Evolutionary conservation across 139 green algal genomes (phyloP).

Genomic region (Penium margaritaceum): DNA sequence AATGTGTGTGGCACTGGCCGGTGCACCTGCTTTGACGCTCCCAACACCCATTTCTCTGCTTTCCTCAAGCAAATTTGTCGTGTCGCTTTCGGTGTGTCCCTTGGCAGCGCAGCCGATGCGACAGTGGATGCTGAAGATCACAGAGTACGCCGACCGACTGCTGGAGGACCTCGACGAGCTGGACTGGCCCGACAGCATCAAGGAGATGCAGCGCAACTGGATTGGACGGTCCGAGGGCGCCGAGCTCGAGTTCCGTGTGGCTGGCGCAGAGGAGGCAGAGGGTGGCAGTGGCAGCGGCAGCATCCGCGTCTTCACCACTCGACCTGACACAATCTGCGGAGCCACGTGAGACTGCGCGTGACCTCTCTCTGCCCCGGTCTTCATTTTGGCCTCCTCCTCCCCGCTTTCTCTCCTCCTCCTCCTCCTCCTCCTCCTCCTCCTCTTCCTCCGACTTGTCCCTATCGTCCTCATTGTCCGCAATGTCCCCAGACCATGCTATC

Average conservation of each 20-base stretch:
- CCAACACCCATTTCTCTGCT: no score
- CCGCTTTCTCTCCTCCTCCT: background rate
- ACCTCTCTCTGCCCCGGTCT: background rate
- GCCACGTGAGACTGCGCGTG: slow-evolving; percentile 58
- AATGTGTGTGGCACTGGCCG: no score
- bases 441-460: background rate
- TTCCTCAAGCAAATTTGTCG: no score
- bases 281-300: background rate
- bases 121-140: slow-evolving; percentile 98
- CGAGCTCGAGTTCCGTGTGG: slow-evolving; percentile 45
- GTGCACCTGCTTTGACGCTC: no score
- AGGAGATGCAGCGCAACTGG: slow-evolving; percentile 99
- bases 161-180: slow-evolving; percentile 82
- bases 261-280: slow-evolving; percentile 4
- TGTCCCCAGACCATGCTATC: no score
- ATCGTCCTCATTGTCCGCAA: no score
- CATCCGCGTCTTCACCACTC: slow-evolving; percentile 51
- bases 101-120: slow-evolving; percentile 86
- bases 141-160: slow-evolving; percentile 85
- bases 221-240: slow-evolving; percentile 83
- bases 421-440: background rate
- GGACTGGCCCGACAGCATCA: slow-evolving; percentile 91
- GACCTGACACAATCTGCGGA: slow-evolving; percentile 93
- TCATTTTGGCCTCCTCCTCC: background rate
- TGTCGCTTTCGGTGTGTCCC: no score